phyloP scores from a whole-genome alignment of 371 early-diverging fungal species.

The Apophysomyces trapeziformis region DNA sequence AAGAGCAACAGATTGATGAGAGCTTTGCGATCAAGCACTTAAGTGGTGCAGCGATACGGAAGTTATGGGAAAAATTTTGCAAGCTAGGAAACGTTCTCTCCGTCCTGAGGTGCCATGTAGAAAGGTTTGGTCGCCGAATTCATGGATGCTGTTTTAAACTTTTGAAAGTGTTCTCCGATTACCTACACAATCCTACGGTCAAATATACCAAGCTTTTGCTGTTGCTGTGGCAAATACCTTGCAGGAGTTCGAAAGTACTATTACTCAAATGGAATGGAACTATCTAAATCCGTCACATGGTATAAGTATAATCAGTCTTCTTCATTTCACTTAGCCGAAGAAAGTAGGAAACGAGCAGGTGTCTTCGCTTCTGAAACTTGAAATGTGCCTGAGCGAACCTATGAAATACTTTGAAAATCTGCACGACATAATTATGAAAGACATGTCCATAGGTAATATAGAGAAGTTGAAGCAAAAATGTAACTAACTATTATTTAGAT shows the following conservation, averaged over 20 bases:
- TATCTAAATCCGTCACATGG: conserved; percentile 14
- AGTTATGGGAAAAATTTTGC: conserved; percentile 31
- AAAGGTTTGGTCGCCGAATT: neutral
- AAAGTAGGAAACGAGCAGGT: neutral
- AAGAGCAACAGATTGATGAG: conserved; percentile 6
- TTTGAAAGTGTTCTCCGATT: conserved; percentile 13
- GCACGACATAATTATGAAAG: neutral
- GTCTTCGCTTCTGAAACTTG: neutral
- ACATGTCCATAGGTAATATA: conserved; percentile 2
- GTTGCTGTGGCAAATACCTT: conserved; percentile 25
- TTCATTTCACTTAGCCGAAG: neutral
- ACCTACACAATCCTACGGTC: conserved; percentile 25
- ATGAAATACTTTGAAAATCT: neutral
- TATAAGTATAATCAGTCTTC: conserved; percentile 15
- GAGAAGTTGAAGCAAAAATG: neutral
- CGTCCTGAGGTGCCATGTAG: conserved; percentile 24
- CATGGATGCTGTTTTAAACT: neutral
- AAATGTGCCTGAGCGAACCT: neutral
- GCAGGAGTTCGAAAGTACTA: conserved; percentile 29
- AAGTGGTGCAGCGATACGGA: conserved; percentile 15
- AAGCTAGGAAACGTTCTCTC: conserved; percentile 29
- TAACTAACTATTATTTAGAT: neutral
- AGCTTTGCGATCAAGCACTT: conserved; percentile 14
- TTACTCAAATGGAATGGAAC: conserved; percentile 26
- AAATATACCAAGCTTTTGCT: conserved; percentile 47